Base-by-base conservation (phyloP, 2,329 filamentous ascomycete species). In the Tolypocladium ovalisporum region DNA sequence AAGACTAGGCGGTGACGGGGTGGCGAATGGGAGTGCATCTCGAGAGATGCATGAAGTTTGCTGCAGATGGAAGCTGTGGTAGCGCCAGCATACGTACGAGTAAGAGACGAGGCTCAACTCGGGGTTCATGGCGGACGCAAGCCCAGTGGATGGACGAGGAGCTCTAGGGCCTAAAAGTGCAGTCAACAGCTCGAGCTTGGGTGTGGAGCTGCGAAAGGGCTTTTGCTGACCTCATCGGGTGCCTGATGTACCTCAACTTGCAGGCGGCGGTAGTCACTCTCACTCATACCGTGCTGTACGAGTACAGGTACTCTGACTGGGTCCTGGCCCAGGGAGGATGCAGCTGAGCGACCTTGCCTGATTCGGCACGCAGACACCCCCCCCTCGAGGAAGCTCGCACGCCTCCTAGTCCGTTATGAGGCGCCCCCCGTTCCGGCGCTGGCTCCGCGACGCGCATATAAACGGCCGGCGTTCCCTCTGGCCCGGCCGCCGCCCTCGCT, bases 381-480 rank as follows among this genome's bases (percentile, higher is more conserved):
- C 36, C 32, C 19, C 19, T 51, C 17, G 13, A 19, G 29, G 15
- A n/a, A 35, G 2, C 47, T 34, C 29, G 47, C 47, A 52, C 29
- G 29, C 44, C 47, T 51, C 24, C 47, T 32, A 19, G 44, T 29
- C 22, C 44, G 34, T 27, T 34, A 52, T 40, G 36, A 52, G 37
- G 39, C n/a, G n/a, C 22, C 47, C 44, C 42, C 47, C 47, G 47
- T 42, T 44, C 32, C 24, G 55, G 37, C 29, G 49, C 34, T 35
- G 55, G 36, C 55, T 51, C 49, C 55, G 22, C 54, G 47, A n/a
- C 62, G 64, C 70, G 73, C 75, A 78, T 77, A 78, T 78, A 78
- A 78, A 78, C 75, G 73, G 64, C 66, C 67, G 68, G 64, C 66
- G 70, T 73, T 76, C 74, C 74, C 74, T 71, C 69, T 52, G 24